phyloP scores from a whole-genome alignment of 73 alveolate genomes.

The Paramecium sonneborni region DNA sequence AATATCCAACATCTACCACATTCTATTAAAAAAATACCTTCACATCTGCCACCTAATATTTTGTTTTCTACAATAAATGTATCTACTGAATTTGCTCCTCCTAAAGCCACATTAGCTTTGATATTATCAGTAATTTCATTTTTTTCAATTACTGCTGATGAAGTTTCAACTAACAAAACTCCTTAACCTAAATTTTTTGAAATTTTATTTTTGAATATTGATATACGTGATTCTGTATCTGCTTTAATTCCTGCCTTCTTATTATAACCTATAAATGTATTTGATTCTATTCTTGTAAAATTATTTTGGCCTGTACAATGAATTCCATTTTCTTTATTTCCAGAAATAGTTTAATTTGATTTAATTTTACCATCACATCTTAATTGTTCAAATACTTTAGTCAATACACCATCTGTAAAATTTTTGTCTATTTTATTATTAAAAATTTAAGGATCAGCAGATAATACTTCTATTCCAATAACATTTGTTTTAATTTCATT shows the following conservation, averaged over 20 bases:
- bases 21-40: slow-evolving; percentile 92
- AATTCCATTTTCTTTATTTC: slow-evolving; percentile 91
- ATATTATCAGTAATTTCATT: slow-evolving; percentile 90
- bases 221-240: slow-evolving; percentile 82
- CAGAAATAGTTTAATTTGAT: slow-evolving; percentile 74
- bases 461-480: slow-evolving; percentile 74
- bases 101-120: slow-evolving; percentile 97
- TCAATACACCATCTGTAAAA: slow-evolving; percentile 76
- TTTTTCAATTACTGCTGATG: slow-evolving; percentile 90
- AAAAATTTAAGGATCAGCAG: slow-evolving; percentile 77
- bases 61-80: slow-evolving; percentile 85
- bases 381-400: slow-evolving; percentile 68
- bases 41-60: slow-evolving; percentile 92
- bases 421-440: slow-evolving; percentile 75
- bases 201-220: slow-evolving; percentile 80
- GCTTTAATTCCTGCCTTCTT: slow-evolving; percentile 93
- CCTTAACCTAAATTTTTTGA: slow-evolving; percentile 93
- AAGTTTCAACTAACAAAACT: slow-evolving; percentile 87
- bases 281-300: slow-evolving; percentile 81
- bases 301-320: slow-evolving; percentile 88
- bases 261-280: slow-evolving; percentile 80
- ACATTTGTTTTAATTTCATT: slow-evolving; percentile 76
- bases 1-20: slow-evolving; percentile 87
- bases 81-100: slow-evolving; percentile 91
- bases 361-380: slow-evolving; percentile 79